phyloP scores from a whole-genome alignment of 2,329 filamentous ascomycete species.

The Curvularia lunata region DNA sequence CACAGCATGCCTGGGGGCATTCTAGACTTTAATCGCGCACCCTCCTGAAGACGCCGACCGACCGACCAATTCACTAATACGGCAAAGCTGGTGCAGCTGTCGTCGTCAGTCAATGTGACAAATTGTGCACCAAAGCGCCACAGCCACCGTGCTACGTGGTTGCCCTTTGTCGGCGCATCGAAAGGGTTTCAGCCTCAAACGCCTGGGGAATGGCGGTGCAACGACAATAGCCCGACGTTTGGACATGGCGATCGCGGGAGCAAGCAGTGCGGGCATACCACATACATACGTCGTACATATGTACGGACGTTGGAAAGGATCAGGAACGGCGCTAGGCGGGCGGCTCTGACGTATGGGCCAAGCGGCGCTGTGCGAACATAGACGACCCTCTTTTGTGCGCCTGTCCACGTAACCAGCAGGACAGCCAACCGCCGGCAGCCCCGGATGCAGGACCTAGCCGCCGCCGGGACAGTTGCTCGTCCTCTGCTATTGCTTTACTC shows the following conservation, averaged over 20 bases:
- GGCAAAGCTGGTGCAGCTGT: conserved; percentile 1
- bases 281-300: not conserved
- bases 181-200: conserved; percentile 19
- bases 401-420: not conserved
- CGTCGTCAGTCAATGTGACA: conserved; percentile 2
- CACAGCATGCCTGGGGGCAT: not conserved
- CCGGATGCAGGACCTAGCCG: not conserved
- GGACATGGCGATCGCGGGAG: not conserved
- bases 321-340: not conserved
- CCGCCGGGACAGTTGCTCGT: not conserved
- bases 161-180: not conserved
- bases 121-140: not conserved
- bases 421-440: not conserved
- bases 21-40: not conserved
- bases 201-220: conserved; percentile 1
- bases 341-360: conserved; percentile 1
- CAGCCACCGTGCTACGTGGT: not conserved
- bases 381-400: not conserved
- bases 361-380: not conserved
- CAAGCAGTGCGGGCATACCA: no score
- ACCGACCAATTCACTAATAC: not conserved
- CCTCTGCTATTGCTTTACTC: not conserved
- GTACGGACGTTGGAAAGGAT: not conserved
- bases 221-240: not conserved
- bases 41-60: not conserved